phyloP scores from a whole-genome alignment of 352 stramenopile species.

The Elongisporangium undulatum region DNA sequence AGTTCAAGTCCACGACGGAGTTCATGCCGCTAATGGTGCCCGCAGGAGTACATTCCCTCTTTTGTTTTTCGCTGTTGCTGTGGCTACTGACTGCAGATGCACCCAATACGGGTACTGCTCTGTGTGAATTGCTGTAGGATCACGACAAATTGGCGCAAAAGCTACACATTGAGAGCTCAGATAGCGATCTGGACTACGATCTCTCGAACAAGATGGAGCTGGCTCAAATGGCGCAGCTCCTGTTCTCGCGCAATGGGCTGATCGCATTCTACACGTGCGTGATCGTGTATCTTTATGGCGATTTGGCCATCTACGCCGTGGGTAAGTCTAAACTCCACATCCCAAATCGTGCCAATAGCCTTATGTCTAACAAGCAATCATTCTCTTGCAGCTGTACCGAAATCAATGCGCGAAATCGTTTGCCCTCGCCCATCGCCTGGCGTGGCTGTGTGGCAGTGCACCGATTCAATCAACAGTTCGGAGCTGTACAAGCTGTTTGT shows the following conservation, averaged over 20 bases:
- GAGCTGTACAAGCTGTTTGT: constrained; percentile 85
- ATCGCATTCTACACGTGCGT: constrained; percentile 79
- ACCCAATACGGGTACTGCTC: constrained; percentile 6
- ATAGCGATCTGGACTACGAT: constrained; percentile 50
- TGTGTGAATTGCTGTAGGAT: constrained; percentile 17
- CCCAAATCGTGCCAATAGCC: not conserved
- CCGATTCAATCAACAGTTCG: constrained; percentile 60
- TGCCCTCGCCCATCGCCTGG: constrained; percentile 54
- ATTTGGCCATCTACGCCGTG: constrained; percentile 84
- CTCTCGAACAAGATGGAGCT: constrained; percentile 85
- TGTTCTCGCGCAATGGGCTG: constrained; percentile 63
- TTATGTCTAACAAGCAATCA: not conserved
- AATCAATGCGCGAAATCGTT: constrained; percentile 81
- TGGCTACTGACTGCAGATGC: not conserved
- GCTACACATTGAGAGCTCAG: constrained; percentile 26
- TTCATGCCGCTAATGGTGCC: constrained; percentile 80
- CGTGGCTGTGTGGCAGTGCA: constrained; percentile 63
- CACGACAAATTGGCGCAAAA: constrained; percentile 53
- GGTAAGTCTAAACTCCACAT: constrained; percentile 33
- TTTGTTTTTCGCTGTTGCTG: constrained; percentile 2
- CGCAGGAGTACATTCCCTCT: constrained; percentile 44
- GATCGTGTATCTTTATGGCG: constrained; percentile 83
- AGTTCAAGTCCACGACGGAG: constrained; percentile 34
- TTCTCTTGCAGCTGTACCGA: constrained; percentile 67
- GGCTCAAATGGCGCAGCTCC: constrained; percentile 74